Percentiles rank a stretch among this genome's conserved stretches.
Evolutionary conservation across 768 basidiomycete species (phyloP).

Genomic region (Auricularia auricula-judae): DNA sequence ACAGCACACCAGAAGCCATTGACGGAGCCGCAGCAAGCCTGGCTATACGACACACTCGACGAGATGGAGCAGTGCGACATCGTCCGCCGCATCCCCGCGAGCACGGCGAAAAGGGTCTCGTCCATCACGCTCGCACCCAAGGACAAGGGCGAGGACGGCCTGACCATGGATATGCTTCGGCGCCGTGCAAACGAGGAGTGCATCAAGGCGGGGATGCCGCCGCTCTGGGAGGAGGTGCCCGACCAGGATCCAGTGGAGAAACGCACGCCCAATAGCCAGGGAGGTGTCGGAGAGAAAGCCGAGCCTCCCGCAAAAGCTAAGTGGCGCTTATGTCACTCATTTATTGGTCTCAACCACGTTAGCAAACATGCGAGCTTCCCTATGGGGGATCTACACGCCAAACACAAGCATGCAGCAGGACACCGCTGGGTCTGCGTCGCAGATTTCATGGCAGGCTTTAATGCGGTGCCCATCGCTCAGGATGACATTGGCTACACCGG

Average conservation of each 20-base stretch:
- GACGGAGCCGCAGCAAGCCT: slow-evolving; percentile 22
- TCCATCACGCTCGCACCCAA: slow-evolving; percentile 28
- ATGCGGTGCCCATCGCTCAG: slow-evolving; percentile 11
- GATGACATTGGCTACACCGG: slow-evolving; percentile 14
- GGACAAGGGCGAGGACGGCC: slow-evolving; percentile 18
- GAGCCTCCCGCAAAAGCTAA: slow-evolving; percentile 14
- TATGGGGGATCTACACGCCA: slow-evolving; percentile 25
- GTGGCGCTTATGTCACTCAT: slow-evolving; percentile 6
- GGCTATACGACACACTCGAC: slow-evolving; percentile 21
- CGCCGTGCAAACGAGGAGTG: slow-evolving; percentile 25
- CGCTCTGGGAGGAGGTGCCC: slow-evolving; percentile 3
- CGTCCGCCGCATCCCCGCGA: slow-evolving; percentile 17
- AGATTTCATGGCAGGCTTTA: slow-evolving; percentile 19
- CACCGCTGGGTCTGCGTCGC: no score
- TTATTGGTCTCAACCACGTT: slow-evolving; percentile 19
- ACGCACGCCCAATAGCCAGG: background rate
- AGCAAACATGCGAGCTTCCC: slow-evolving; percentile 13
- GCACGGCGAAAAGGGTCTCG: slow-evolving; percentile 25
- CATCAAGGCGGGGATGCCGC: slow-evolving; percentile 14
- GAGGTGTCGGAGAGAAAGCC: slow-evolving; percentile 17
- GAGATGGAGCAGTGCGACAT: slow-evolving; percentile 25
- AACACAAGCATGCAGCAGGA: slow-evolving; percentile 26
- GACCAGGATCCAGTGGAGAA: slow-evolving; percentile 14
- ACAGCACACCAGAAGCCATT: slow-evolving; percentile 17
- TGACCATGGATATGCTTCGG: slow-evolving; percentile 24